Evolutionary conservation across 768 basidiomycete species (phyloP), one percentile per base, ranked within the genome.

Genomic region (Rossbeevera mucosa): DNA sequence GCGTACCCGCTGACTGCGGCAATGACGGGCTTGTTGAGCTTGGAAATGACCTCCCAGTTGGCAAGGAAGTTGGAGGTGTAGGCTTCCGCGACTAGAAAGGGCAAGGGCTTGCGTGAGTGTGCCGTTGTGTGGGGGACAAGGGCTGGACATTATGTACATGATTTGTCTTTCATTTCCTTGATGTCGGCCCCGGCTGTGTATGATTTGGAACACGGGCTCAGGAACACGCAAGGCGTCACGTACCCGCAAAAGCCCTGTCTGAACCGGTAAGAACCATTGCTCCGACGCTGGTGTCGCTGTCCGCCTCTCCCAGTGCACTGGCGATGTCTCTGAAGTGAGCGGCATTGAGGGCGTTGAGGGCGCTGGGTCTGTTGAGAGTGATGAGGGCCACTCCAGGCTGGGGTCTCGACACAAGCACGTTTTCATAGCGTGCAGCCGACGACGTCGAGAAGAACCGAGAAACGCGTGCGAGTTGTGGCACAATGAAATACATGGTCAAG

Each of bases 141-240:
- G 14, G 20, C 5, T 9, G 13, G 24, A 71, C 82, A n/a, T 64
- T 63, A n/a, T n/a, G n/a, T n/a, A 93, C 92, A 96, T 53, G 84
- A 74, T 72, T 94, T 94, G 73, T 94, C 91, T 71, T 93, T 94
- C 95, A 98, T 98, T 72, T 98, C 94, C 74, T 96, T 97, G 72
- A 99, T 97, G 71, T 99, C 95, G 20, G 95, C 95, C 3, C 95
- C 94, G 61, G 94, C 94, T 93, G 50, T 42, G 59, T 41, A 41
- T 30, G 30, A 21, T 13, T 29, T 51, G 24, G 24, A 54, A 40
- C 18, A 12, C 24, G 43, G n/a, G 12, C 4, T 21, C 44, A 25
- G 4, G 11, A 30, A 20, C 29, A 16, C 16, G 47, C 26, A 38
- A 42, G 18, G 30, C 9, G 21, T 12, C 40, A 58, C 85, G 54